Evolutionary conservation across 345 rosid genomes (phyloP).

Genomic region (Pistacia vera): DNA sequence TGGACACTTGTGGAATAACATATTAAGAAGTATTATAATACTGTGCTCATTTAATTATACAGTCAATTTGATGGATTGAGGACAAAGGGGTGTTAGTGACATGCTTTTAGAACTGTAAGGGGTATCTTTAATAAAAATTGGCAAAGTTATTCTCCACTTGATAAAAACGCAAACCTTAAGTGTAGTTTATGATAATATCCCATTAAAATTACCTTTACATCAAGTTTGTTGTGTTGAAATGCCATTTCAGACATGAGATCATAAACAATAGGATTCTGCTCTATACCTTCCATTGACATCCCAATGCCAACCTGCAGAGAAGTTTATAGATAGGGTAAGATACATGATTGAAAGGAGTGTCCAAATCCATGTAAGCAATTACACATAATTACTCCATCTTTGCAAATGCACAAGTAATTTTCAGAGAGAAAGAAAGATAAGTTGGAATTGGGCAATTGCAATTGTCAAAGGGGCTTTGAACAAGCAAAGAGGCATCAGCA

Average conservation of each 20-base stretch:
- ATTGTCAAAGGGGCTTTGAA: background rate
- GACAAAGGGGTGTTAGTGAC: background rate
- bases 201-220: constrained; percentile 52
- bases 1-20: too few relatives aligned
- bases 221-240: constrained; percentile 56
- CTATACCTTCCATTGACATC: constrained; percentile 85
- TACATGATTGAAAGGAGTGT: background rate
- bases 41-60: too few relatives aligned
- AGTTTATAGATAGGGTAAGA: constrained; percentile 17
- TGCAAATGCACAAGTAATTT: background rate
- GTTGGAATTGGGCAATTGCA: background rate
- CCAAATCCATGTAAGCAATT: background rate
- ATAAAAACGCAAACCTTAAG: too few relatives aligned
- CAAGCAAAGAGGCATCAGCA: too few relatives aligned
- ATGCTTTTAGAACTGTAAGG: too few relatives aligned
- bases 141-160: too few relatives aligned
- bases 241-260: constrained; percentile 86
- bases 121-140: too few relatives aligned
- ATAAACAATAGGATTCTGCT: constrained; percentile 75
- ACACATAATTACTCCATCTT: background rate
- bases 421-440: background rate
- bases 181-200: too few relatives aligned
- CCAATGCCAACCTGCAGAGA: constrained; percentile 70
- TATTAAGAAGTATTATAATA: too few relatives aligned
- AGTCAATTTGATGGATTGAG: background rate